Evolutionary conservation across 2,329 filamentous ascomycete genomes (phyloP).

Genomic region (Microsporum ferrugineum): DNA sequence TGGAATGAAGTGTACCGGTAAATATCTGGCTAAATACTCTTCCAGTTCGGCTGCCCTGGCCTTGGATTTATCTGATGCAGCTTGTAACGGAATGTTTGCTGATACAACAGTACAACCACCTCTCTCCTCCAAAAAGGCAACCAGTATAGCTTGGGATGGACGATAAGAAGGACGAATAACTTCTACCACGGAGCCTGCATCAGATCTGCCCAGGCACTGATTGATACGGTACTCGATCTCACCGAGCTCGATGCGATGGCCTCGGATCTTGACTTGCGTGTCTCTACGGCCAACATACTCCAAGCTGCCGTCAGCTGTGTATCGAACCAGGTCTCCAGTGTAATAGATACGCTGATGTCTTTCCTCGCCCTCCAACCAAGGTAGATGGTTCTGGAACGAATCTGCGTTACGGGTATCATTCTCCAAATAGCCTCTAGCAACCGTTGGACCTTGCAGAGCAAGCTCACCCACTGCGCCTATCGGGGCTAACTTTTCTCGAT

Average conservation of each 20-base stretch:
- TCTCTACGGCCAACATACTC: constrained; percentile 19
- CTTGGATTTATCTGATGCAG: not conserved
- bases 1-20: constrained; percentile 29
- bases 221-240: constrained; percentile 55
- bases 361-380: not conserved
- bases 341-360: not conserved
- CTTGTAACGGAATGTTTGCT: constrained; percentile 28
- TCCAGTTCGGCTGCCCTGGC: not conserved
- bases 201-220: not conserved
- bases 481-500: constrained; percentile 19
- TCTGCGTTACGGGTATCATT: not conserved
- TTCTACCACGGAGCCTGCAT: not conserved
- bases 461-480: constrained; percentile 32
- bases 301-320: constrained; percentile 12
- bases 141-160: not conserved
- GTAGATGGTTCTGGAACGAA: constrained; percentile 4
- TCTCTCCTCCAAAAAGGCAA: not conserved
- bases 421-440: constrained; percentile 28
- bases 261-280: constrained; percentile 67
- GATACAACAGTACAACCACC: not conserved
- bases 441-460: constrained; percentile 28
- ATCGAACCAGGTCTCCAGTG: constrained; percentile 17
- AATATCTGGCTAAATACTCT: not conserved
- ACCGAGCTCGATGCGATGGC: constrained; percentile 70
- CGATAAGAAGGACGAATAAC: not conserved